phyloP scores from a whole-genome alignment of 306 rosid genomes.

The Glycine soja region DNA sequence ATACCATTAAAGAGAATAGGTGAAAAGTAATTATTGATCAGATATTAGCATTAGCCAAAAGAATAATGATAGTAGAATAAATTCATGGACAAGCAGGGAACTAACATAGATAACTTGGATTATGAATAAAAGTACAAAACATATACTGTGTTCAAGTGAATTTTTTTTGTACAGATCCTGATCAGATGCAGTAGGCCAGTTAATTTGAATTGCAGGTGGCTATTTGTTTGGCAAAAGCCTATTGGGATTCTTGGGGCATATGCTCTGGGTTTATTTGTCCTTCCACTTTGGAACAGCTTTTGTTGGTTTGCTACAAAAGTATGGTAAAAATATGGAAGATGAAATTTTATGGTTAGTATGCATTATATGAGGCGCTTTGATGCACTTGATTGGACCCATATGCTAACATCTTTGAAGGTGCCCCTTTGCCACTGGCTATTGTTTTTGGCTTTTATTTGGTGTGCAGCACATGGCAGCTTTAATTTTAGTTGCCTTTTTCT shows the following conservation, averaged over 20 bases:
- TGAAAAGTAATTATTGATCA: slow-evolving; percentile 8
- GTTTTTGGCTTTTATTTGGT: not conserved
- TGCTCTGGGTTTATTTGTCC: not conserved
- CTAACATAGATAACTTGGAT: slow-evolving; percentile 8
- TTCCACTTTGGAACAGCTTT: not conserved
- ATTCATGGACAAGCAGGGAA: slow-evolving; percentile 19
- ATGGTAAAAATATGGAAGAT: slow-evolving; percentile 16
- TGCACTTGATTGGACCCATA: slow-evolving; percentile 14
- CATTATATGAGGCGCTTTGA: slow-evolving; percentile 12
- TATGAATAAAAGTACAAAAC: not conserved
- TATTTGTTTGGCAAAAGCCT: not conserved
- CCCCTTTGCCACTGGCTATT: not conserved
- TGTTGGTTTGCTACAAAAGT: not conserved
- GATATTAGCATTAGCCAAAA: slow-evolving; percentile 35
- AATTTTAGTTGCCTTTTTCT: slow-evolving; percentile 8
- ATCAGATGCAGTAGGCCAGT: slow-evolving; percentile 9
- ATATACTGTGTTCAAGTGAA: slow-evolving; percentile 32
- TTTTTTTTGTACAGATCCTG: slow-evolving; percentile 16
- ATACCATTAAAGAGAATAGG: slow-evolving; percentile 44
- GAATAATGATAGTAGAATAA: slow-evolving; percentile 11
- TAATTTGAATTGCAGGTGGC: slow-evolving; percentile 13
- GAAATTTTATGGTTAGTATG: slow-evolving; percentile 19
- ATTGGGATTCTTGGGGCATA: slow-evolving; percentile 2
- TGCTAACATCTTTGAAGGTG: not conserved
- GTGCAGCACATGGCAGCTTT: slow-evolving; percentile 1